These are phyloP conservation scores for Puccinia hordei DNA, from an alignment of 1,284 basidiomycete genomes.

Conservation along the genomic window DNA sequence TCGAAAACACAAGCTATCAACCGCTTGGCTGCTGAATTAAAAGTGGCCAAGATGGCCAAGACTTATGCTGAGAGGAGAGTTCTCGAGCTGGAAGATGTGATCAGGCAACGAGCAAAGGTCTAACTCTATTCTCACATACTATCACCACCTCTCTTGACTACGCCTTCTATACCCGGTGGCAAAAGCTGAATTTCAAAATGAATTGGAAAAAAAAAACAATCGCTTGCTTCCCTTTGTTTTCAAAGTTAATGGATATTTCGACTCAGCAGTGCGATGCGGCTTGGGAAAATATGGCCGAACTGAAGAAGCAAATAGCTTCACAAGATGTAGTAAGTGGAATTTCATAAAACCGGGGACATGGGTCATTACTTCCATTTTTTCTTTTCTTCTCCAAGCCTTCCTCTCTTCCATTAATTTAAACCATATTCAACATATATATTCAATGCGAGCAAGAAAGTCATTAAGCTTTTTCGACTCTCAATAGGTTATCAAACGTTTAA, in stretches of 20 bases:
- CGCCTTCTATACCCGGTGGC: neutral
- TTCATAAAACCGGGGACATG: neutral
- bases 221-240: neutral
- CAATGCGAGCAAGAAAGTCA: conserved; percentile 7
- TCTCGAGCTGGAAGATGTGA: conserved; percentile 26
- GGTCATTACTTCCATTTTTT: neutral
- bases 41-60: conserved; percentile 48
- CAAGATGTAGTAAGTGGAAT: conserved; percentile 41
- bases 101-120: conserved; percentile 32
- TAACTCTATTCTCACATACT: neutral
- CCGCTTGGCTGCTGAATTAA: conserved; percentile 43
- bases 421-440: conserved; percentile 1
- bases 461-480: neutral
- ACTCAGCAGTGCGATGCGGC: conserved; percentile 37
- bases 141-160: neutral
- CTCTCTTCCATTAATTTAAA: too few relatives aligned
- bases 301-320: conserved; percentile 32
- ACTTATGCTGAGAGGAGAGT: conserved; percentile 39
- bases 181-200: neutral
- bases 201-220: neutral
- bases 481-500: conserved; percentile 45
- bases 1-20: conserved; percentile 41
- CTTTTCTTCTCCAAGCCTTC: neutral
- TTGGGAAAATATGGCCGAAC: conserved; percentile 40
- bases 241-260: conserved; percentile 39